Conservation (phyloP, 2,329 filamentous ascomycete species). For the Endothia cerciana region DNA sequence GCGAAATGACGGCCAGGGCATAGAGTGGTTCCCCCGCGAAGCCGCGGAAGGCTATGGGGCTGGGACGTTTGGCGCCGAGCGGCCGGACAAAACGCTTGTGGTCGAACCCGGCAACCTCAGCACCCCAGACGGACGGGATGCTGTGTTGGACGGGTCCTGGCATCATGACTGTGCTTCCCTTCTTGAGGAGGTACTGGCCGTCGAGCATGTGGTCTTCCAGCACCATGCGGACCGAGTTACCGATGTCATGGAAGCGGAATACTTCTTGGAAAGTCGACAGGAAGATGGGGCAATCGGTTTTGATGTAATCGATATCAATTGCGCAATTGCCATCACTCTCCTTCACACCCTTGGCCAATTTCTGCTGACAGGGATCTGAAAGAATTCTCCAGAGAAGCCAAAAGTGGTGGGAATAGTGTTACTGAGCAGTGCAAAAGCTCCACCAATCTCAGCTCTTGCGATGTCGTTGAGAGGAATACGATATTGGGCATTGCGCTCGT, state of each 20-base stretch:
- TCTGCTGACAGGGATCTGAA: conserved; percentile 36
- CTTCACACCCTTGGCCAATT: background rate
- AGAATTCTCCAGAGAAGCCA: conserved; percentile 42
- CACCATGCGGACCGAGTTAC: conserved; percentile 33
- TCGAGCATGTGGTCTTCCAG: conserved; percentile 21
- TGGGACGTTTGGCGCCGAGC: background rate
- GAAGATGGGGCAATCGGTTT: conserved; percentile 40
- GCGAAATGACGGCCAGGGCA: conserved; percentile 21
- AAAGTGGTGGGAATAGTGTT: too few relatives aligned
- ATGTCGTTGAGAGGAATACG: conserved; percentile 39
- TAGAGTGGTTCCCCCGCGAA: background rate
- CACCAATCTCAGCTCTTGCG: conserved; percentile 43
- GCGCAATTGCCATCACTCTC: background rate
- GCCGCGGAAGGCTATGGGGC: too few relatives aligned
- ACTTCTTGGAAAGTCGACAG: conserved; percentile 45
- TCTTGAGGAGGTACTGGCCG: conserved; percentile 25
- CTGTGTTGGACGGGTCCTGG: conserved; percentile 8
- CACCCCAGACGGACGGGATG: conserved; percentile 5
- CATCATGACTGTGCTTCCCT: conserved; percentile 25
- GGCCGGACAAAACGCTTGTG: conserved; percentile 14
- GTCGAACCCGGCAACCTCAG: conserved; percentile 5
- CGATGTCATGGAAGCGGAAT: conserved; percentile 41
- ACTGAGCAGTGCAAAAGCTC: conserved; percentile 35
- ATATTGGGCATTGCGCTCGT: conserved; percentile 32
- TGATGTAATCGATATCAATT: conserved; percentile 38